Evolutionary conservation across 2,329 filamentous ascomycete species (phyloP).

Genomic region (Cladosporium sp.): DNA sequence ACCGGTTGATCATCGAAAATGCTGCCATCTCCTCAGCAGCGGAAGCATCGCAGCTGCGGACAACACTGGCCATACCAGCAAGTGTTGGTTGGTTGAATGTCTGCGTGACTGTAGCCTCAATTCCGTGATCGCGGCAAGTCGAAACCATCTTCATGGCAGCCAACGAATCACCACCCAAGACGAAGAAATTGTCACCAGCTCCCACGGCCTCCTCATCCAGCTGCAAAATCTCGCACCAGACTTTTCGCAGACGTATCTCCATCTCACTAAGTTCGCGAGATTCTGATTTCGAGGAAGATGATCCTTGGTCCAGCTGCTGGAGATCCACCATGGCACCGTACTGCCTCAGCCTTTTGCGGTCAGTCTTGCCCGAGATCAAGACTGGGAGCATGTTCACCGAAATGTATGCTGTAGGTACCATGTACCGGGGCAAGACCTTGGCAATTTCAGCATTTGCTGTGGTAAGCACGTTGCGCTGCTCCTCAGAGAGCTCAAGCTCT

Average conservation of each 20-base stretch:
- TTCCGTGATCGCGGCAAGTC: slow-evolving; percentile 28
- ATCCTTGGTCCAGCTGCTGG: slow-evolving; percentile 16
- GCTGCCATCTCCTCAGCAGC: neutral
- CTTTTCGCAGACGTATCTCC: neutral
- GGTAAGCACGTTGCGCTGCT: neutral
- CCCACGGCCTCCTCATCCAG: slow-evolving; percentile 2
- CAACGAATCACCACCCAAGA: slow-evolving; percentile 58
- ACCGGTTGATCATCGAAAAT: slow-evolving; percentile 4
- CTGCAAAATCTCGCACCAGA: slow-evolving; percentile 6
- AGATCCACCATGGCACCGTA: slow-evolving; percentile 18
- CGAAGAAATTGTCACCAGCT: slow-evolving; percentile 56
- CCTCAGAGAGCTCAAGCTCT: slow-evolving; percentile 8
- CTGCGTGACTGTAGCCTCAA: slow-evolving; percentile 42
- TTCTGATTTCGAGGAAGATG: neutral
- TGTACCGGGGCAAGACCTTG: slow-evolving; percentile 28
- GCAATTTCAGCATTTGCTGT: slow-evolving; percentile 8
- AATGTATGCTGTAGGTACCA: slow-evolving; percentile 42
- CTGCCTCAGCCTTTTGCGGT: slow-evolving; percentile 25
- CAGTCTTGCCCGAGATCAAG: slow-evolving; percentile 41
- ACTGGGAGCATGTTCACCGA: slow-evolving; percentile 42
- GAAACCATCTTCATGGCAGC: slow-evolving; percentile 58
- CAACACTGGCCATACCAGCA: slow-evolving; percentile 7
- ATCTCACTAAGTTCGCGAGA: slow-evolving; percentile 7
- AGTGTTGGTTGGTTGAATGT: slow-evolving; percentile 35
- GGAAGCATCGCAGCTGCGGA: slow-evolving; percentile 6